Evolutionary conservation across 2,329 filamentous ascomycete genomes (phyloP).

Genomic region (Cladosporium sp.): DNA sequence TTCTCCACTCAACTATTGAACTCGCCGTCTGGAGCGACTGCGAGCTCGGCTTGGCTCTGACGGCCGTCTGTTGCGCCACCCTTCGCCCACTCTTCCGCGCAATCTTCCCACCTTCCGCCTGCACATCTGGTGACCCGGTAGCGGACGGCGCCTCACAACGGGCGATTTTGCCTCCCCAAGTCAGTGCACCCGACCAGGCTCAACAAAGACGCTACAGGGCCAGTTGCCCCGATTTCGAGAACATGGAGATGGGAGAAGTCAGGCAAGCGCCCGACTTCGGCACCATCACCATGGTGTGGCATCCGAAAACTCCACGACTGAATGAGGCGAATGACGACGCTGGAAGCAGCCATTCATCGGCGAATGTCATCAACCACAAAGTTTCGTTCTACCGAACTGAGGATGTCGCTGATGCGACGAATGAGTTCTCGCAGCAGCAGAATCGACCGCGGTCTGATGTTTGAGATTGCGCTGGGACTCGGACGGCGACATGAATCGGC

Average conservation of each 20-base stretch:
- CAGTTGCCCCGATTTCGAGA: neutral
- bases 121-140: neutral
- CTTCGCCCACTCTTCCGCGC: constrained; percentile 41
- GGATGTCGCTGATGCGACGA: neutral
- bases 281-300: constrained; percentile 2
- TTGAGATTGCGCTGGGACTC: too few relatives aligned
- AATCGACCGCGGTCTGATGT: neutral
- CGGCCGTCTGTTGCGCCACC: constrained; percentile 44
- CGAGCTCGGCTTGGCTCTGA: constrained; percentile 28
- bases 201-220: neutral
- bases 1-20: constrained; percentile 33
- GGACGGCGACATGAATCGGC: too few relatives aligned
- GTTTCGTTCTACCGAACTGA: constrained; percentile 3
- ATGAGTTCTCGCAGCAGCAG: neutral
- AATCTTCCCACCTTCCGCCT: neutral
- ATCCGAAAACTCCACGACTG: neutral
- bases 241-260: constrained; percentile 2
- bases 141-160: neutral
- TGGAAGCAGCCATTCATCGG: constrained; percentile 4
- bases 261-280: constrained; percentile 1
- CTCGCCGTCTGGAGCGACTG: constrained; percentile 30
- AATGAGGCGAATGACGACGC: neutral
- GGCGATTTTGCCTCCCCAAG: neutral
- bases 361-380: constrained; percentile 8
- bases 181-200: neutral